Conservation (phyloP, 2,329 filamentous ascomycete species). For the Trichocomaceae sp. region DNA sequence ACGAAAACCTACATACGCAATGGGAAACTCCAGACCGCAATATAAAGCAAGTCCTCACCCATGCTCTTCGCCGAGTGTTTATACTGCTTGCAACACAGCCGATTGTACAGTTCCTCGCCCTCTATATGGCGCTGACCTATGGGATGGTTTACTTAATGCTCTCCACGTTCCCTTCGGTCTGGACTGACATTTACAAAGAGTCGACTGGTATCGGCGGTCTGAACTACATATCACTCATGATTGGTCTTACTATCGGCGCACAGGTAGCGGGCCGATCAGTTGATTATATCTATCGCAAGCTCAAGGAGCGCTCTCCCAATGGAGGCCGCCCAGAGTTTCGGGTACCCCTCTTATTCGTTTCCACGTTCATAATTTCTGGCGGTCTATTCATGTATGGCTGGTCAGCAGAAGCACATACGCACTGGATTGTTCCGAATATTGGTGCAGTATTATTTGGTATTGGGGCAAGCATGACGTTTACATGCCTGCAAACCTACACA, state of each 20-base stretch:
- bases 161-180: background rate
- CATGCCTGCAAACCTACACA: background rate
- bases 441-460: constrained; percentile 44
- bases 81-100: constrained; percentile 49
- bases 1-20: background rate
- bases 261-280: background rate
- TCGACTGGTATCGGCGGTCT: background rate
- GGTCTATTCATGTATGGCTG: constrained; percentile 51
- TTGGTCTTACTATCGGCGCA: background rate
- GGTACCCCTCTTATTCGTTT: constrained; percentile 47
- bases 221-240: background rate
- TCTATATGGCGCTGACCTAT: constrained; percentile 50
- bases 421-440: constrained; percentile 52
- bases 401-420: constrained; percentile 41
- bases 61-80: constrained; percentile 50
- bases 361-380: constrained; percentile 44
- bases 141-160: constrained; percentile 50
- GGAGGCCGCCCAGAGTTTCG: constrained; percentile 37
- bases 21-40: constrained; percentile 19
- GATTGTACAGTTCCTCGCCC: constrained; percentile 47
- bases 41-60: background rate
- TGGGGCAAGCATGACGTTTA: background rate
- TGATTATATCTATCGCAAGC: background rate
- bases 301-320: constrained; percentile 32
- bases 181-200: background rate